A percentile compares a stretch with the other conserved stretches of the same genome.
These are phyloP conservation scores for Trichoderma pleuroti DNA, from an alignment of 2,329 filamentous ascomycete species.

Conservation along the genomic window DNA sequence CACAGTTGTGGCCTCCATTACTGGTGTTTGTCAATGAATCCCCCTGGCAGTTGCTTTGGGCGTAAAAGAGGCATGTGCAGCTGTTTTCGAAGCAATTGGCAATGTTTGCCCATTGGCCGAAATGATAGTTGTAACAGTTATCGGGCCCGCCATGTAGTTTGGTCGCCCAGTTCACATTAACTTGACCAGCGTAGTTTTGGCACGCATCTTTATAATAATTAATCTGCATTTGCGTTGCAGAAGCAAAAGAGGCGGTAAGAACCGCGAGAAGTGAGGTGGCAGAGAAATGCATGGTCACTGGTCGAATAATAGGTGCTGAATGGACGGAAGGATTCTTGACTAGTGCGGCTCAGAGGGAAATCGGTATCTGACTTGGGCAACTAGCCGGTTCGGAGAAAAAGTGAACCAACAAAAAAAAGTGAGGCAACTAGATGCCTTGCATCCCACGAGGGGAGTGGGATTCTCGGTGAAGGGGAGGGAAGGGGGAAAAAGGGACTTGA, in stretches of 20 bases:
- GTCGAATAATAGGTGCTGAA: neutral
- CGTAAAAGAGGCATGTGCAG: neutral
- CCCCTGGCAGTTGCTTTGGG: neutral
- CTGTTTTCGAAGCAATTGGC: neutral
- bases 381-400: neutral
- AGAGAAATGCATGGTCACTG: neutral
- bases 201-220: neutral
- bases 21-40: neutral
- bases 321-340: constrained; percentile 2
- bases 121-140: constrained; percentile 9
- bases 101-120: neutral
- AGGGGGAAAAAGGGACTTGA: neutral
- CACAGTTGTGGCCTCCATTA: neutral
- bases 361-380: neutral
- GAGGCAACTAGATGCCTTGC: constrained; percentile 3
- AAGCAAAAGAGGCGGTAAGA: neutral
- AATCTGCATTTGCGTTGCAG: neutral
- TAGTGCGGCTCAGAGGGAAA: constrained; percentile 6
- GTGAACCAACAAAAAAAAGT: neutral
- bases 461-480: constrained; percentile 3
- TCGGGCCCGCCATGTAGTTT: neutral
- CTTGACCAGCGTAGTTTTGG: neutral
- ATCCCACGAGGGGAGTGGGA: neutral
- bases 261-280: neutral
- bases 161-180: neutral